These are phyloP conservation scores for Rhodotorula taiwanensis DNA, from an alignment of 768 basidiomycete species.

Conservation along the genomic window DNA sequence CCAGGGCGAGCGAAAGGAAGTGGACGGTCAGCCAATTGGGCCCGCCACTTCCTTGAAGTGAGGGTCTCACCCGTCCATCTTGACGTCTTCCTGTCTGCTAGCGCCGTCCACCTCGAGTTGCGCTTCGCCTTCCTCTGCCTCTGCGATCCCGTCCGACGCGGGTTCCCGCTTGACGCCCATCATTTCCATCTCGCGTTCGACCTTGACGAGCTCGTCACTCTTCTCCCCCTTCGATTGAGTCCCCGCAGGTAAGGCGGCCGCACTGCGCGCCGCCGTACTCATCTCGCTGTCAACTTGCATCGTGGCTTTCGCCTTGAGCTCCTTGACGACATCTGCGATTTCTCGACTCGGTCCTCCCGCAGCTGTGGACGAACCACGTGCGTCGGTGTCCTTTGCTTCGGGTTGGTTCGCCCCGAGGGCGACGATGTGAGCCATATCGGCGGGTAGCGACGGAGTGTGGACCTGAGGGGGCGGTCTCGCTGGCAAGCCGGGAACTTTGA, in stretches of 20 bases:
- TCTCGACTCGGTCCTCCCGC: too few relatives aligned
- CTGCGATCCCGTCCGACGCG: neutral
- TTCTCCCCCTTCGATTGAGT: too few relatives aligned
- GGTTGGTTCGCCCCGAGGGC: constrained; percentile 26
- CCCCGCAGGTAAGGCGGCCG: too few relatives aligned
- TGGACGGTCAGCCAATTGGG: too few relatives aligned
- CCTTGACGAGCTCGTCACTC: constrained; percentile 3
- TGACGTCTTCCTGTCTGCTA: neutral
- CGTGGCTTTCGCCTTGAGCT: constrained; percentile 21
- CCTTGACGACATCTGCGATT: constrained; percentile 18
- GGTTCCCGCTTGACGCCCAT: constrained; percentile 19
- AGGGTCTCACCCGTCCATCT: neutral
- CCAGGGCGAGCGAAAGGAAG: too few relatives aligned
- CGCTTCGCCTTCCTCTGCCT: neutral
- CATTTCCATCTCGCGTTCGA: constrained; percentile 28
- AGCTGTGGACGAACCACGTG: too few relatives aligned
- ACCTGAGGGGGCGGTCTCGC: constrained; percentile 1
- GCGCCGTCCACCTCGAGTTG: neutral
- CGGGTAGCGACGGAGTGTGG: constrained; percentile 26
- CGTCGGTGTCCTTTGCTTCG: constrained; percentile 5
- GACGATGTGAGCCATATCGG: constrained; percentile 36
- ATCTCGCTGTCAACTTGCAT: neutral
- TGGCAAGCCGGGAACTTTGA: constrained; percentile 32
- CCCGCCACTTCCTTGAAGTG: too few relatives aligned
- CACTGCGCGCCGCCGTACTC: too few relatives aligned